Evolutionary conservation across 1,284 basidiomycete species (phyloP), one percentile per base, ranked within the genome.

Genomic region (Ganoderma lucidum): DNA sequence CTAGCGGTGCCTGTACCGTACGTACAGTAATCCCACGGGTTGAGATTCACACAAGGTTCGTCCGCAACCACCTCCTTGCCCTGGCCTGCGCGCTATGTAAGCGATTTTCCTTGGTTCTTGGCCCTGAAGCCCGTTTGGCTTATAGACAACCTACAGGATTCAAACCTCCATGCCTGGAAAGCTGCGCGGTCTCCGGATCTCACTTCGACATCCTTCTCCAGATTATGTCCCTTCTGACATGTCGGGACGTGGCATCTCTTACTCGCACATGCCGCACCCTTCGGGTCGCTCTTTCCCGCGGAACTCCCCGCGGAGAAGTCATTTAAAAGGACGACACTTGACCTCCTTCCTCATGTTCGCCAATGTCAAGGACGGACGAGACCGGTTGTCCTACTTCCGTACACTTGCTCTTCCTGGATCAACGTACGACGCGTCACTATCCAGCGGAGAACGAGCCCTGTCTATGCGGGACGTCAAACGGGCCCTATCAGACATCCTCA

Each of bases 131-230:
- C 23, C 23, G 48, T 12, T 8, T 10, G 23, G 23, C 48, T 53
- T 14, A 53, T n/a, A 4, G 23, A 51, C 48, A 3, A 51, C 12
- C 28, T 14, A 28, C 23, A 56, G 28, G 30, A 35, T 56, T 2
- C 53, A 56, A 17, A 35, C 53, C 6, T 8, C 15, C 53, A 56
- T 19, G 15, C 2, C 28, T 5, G 15, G 53, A 56, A 35, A 14
- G 28, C 17, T 53, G 15, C 53, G 53, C 32, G 10, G 53, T 35
- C 53, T 56, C 53, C 53, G 2, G 53, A 56, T 23, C 53, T 56
- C 53, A 56, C 23, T 56, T 56, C 30, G 53, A 56, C 30, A 56
- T 56, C 53, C 30, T 56, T 2, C 53, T 56, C 3, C 53, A 56
- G 32, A 56, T 56, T 19, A 17, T 56, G 6, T 56, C 30, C 14